phyloP scores from a whole-genome alignment of 2,329 filamentous ascomycete genomes.

The Plenodomus biglobosus region DNA sequence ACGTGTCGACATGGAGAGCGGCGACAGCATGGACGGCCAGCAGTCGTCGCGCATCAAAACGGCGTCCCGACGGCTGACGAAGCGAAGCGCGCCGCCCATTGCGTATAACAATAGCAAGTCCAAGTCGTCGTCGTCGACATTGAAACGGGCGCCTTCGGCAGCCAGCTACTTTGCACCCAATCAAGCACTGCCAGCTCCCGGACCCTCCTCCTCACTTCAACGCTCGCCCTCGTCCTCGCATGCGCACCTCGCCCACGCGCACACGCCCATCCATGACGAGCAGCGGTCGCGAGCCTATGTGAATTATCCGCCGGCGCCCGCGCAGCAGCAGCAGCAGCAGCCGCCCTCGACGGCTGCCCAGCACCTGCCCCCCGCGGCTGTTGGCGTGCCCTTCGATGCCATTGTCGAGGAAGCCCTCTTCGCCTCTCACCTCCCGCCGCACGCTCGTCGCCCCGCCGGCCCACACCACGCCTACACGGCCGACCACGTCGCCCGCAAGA shows the following conservation, averaged over 20 bases:
- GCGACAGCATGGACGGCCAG: slow-evolving; percentile 16
- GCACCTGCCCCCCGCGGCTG: slow-evolving; percentile 14
- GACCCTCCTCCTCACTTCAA: slow-evolving; percentile 9
- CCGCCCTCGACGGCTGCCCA: slow-evolving; percentile 8
- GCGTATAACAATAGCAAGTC: slow-evolving; percentile 18
- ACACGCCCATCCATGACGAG: slow-evolving; percentile 21
- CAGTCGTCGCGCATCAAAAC: slow-evolving; percentile 12
- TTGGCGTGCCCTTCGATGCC: slow-evolving; percentile 45
- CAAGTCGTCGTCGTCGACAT: slow-evolving; percentile 16
- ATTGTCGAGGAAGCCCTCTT: slow-evolving; percentile 36
- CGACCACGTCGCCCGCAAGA: slow-evolving; percentile 23
- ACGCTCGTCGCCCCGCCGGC: slow-evolving; percentile 27
- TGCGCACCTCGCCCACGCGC: too few species aligned
- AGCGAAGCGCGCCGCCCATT: slow-evolving; percentile 22
- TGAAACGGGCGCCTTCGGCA: slow-evolving; percentile 22
- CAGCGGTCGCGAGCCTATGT: slow-evolving; percentile 8
- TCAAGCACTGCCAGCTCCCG: slow-evolving; percentile 3
- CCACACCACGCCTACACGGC: slow-evolving; percentile 33
- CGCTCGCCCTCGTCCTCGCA: slow-evolving; percentile 17
- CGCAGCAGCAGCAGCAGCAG: not conserved
- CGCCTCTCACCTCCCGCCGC: slow-evolving; percentile 13
- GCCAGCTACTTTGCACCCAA: slow-evolving; percentile 22
- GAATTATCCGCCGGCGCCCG: not conserved
- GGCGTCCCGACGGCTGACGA: slow-evolving; percentile 17
- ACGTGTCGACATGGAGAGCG: not conserved